A percentile compares a stretch with the other conserved stretches of the same genome.
Evolutionary conservation across 805 yeast species (phyloP).

Genomic region (Yarrowia porcina): DNA sequence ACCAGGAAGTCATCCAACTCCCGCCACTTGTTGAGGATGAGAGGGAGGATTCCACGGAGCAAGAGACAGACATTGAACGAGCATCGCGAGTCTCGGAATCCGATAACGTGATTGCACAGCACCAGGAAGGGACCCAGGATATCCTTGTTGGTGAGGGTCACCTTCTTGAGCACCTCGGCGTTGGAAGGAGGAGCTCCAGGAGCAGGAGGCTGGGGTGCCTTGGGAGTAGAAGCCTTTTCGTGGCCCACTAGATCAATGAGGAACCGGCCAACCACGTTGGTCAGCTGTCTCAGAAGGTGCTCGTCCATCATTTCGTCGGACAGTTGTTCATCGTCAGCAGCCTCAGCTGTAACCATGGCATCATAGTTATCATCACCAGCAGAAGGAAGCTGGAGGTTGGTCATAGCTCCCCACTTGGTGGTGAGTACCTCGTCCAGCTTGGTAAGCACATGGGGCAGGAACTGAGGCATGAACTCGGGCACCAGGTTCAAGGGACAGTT

Average conservation of each 20-base stretch:
- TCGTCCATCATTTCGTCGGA: slow-evolving; percentile 99
- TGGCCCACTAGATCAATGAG: slow-evolving; percentile 87
- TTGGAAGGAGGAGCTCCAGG: slow-evolving; percentile 37
- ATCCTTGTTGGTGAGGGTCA: slow-evolving; percentile 60
- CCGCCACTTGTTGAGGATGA: slow-evolving; percentile 63
- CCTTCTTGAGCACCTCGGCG: slow-evolving; percentile 49
- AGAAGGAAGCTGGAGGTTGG: slow-evolving; percentile 44
- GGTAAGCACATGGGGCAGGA: slow-evolving; percentile 70
- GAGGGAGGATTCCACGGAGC: slow-evolving; percentile 67
- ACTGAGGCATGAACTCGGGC: slow-evolving; percentile 65
- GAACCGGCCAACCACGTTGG: slow-evolving; percentile 85
- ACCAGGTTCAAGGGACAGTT: slow-evolving; percentile 78
- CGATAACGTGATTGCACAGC: slow-evolving; percentile 69
- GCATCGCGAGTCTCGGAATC: slow-evolving; percentile 86
- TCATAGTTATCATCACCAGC: slow-evolving; percentile 48
- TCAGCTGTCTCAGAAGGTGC: slow-evolving; percentile 84
- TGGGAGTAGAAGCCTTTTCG: slow-evolving; percentile 25
- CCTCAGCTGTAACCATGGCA: slow-evolving; percentile 23
- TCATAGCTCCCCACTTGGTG: slow-evolving; percentile 71
- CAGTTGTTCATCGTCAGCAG: slow-evolving; percentile 65
- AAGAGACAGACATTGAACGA: slow-evolving; percentile 85
- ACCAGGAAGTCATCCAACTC: slow-evolving; percentile 71
- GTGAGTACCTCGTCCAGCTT: slow-evolving; percentile 73
- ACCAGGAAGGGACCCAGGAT: slow-evolving; percentile 76
- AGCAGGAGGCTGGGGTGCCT: slow-evolving; percentile 36